Percentiles rank a stretch among this genome's conserved stretches.
Conservation (phyloP, 1,284 basidiomycete species). For the Fomitopsis pinicola region DNA sequence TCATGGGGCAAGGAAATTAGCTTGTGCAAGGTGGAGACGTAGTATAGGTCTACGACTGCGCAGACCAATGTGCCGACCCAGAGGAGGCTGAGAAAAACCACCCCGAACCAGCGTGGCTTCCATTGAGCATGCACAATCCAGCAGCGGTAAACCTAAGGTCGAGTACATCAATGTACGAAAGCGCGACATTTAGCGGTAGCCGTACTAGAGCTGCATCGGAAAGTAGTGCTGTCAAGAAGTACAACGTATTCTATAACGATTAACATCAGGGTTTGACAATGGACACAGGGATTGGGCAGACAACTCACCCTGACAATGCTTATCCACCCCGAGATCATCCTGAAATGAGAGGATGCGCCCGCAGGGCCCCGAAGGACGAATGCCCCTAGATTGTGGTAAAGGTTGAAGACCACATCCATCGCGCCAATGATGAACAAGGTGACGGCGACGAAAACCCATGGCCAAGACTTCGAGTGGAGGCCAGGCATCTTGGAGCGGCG, state of each 20-base stretch:
- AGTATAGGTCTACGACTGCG: not conserved
- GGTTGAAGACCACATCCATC: constrained; percentile 16
- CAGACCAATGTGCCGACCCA: constrained; percentile 12
- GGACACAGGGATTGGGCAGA: no score
- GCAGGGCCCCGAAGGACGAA: constrained; percentile 19
- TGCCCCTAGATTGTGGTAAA: constrained; percentile 18
- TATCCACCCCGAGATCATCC: constrained; percentile 20
- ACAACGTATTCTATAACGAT: not conserved
- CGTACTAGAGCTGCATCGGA: constrained; percentile 1
- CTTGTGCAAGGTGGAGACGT: not conserved
- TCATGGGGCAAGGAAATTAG: not conserved
- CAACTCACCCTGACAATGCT: constrained; percentile 14
- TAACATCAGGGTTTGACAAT: not conserved
- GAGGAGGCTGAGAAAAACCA: constrained; percentile 14
- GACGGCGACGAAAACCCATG: constrained; percentile 8
- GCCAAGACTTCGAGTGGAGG: constrained; percentile 1
- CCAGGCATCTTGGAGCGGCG: not conserved
- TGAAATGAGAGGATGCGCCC: constrained; percentile 15
- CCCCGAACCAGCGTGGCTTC: constrained; percentile 10
- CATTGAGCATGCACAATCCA: constrained; percentile 16
- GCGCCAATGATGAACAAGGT: constrained; percentile 11
- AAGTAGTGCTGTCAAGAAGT: not conserved
- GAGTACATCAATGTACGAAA: not conserved
- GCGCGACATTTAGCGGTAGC: not conserved
- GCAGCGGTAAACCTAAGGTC: constrained; percentile 15